Conservation (phyloP, 129 eudicot genomes). For the Kitagawia praeruptora region DNA sequence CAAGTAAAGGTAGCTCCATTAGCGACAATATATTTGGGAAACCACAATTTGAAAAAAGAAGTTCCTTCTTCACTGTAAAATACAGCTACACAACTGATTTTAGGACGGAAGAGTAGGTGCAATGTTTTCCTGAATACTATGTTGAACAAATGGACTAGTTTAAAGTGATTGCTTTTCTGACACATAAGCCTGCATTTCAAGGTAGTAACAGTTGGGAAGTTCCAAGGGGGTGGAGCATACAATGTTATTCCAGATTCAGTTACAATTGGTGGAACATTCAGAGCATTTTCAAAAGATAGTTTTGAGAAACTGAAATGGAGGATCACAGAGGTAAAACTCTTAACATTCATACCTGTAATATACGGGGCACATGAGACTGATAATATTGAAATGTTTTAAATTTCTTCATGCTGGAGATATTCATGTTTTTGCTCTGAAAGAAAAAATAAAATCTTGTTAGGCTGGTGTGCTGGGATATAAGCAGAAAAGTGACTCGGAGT, state of each 20-base stretch:
- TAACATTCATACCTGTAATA: neutral
- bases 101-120: neutral
- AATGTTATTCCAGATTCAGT: constrained; percentile 52
- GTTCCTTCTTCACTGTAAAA: neutral
- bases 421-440: too few species aligned
- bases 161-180: neutral
- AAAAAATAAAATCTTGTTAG: neutral
- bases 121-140: neutral
- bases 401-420: neutral
- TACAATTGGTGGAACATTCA: constrained; percentile 57
- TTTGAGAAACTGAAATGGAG: constrained; percentile 34
- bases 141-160: neutral
- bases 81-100: neutral
- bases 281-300: constrained; percentile 38
- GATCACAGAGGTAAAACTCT: constrained; percentile 40
- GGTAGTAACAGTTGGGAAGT: constrained; percentile 60
- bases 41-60: neutral
- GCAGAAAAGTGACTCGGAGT: neutral
- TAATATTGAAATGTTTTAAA: neutral
- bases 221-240: constrained; percentile 53
- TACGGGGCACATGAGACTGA: neutral
- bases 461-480: neutral
- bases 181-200: constrained; percentile 13
- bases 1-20: neutral
- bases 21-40: neutral